Evolutionary conservation across 768 basidiomycete genomes (phyloP), one percentile per base, ranked within the genome.

Genomic region (Kwoniella bestiolae): DNA sequence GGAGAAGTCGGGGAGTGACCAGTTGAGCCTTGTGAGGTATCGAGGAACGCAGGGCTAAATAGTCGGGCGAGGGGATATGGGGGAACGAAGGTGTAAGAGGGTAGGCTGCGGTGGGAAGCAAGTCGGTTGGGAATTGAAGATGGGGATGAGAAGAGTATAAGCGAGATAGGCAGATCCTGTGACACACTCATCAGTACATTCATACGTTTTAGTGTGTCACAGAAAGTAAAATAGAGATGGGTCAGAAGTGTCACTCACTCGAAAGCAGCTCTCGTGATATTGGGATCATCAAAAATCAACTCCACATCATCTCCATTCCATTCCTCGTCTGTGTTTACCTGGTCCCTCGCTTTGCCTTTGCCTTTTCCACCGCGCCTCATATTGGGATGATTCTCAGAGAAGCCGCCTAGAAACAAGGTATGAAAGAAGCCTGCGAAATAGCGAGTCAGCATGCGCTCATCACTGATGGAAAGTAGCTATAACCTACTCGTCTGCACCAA

Each of bases 201-300:
- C n/a, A 11, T 21, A 47, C 1, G 25, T 25, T 21, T n/a, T n/a
- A n/a, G n/a, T n/a, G n/a, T n/a, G n/a, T n/a, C n/a, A n/a, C n/a
- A n/a, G n/a, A n/a, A n/a, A n/a, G n/a, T n/a, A n/a, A n/a, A n/a
- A n/a, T n/a, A n/a, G n/a, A n/a, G n/a, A 52, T 29, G 18, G 5
- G 21, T 56, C 11, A 21, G 21, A 21, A 21, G 21, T 21, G 46
- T 14, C 16, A 60, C 92, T 80, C 82, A 93, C 92, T 94, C 92
- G 78, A 96, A 95, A 12, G 93, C 92, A 78, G 91, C 86, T 70
- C 92, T 85, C 7, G 92, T 92, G 76, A 95, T 94, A 75, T 94
- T 95, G 16, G 83, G 86, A 76, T 94, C 93, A 75, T 92, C 89
- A 68, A 94, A 90, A 49, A 84, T 83, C 47, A 94, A 83, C 68